Conservation (phyloP, 176 grass and related monocot species). For the Oryza australiensis region DNA sequence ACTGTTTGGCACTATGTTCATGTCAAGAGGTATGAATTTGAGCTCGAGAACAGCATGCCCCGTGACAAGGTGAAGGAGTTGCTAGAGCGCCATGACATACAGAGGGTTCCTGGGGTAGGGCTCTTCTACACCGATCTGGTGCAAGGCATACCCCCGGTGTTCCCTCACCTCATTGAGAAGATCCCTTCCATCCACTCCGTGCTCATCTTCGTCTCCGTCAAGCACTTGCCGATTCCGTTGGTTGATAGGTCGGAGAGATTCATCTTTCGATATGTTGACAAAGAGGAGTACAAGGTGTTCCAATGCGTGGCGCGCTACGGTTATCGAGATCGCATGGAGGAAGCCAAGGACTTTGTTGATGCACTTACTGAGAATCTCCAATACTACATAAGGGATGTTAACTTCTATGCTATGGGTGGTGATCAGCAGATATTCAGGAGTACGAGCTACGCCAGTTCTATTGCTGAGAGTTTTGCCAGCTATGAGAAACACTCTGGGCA, state of each 20-base stretch:
- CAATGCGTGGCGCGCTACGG: conserved; percentile 40
- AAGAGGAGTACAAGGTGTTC: conserved; percentile 5
- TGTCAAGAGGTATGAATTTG: conserved; percentile 38
- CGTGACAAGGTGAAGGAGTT: conserved; percentile 30
- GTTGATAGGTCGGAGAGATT: conserved; percentile 33
- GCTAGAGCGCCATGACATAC: conserved; percentile 3
- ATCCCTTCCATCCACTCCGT: conserved; percentile 47
- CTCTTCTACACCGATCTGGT: conserved; percentile 58
- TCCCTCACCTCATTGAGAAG: conserved; percentile 44
- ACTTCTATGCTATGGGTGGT: background rate
- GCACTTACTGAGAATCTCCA: background rate
- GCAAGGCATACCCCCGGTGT: conserved; percentile 50
- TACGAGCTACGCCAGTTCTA: background rate
- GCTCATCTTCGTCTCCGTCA: conserved; percentile 57
- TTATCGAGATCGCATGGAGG: conserved; percentile 33
- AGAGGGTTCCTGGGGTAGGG: conserved; percentile 36
- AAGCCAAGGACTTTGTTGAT: conserved; percentile 12
- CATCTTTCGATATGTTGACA: conserved; percentile 22
- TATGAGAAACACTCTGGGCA: background rate
- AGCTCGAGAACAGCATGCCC: conserved; percentile 37
- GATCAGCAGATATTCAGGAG: background rate
- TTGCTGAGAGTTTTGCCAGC: background rate
- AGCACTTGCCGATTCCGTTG: conserved; percentile 26
- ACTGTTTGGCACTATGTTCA: conserved; percentile 49
- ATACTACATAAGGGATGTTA: conserved; percentile 15